Evolutionary conservation across 352 stramenopile species (phyloP).

Genomic region (Globisporangium solare): DNA sequence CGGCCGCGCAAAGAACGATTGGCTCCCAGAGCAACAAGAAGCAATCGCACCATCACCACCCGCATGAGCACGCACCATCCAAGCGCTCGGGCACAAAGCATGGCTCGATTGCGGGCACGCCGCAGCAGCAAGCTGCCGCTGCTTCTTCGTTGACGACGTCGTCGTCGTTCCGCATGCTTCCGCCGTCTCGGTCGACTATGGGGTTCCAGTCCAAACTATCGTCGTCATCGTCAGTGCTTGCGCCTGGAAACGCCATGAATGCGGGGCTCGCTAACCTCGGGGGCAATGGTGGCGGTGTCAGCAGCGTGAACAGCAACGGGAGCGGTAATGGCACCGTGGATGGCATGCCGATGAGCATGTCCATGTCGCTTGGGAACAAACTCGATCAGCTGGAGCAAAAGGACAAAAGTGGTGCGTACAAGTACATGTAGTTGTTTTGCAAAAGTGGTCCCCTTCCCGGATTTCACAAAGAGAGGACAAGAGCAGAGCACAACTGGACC

Average conservation of each 20-base stretch:
- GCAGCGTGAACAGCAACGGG: constrained; percentile 7
- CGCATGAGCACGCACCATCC: background rate
- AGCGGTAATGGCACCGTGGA: background rate
- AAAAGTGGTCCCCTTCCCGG: background rate
- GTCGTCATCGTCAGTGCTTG: constrained; percentile 18
- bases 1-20: constrained; percentile 11
- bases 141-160: constrained; percentile 1
- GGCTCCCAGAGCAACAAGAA: constrained; percentile 10
- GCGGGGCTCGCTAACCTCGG: constrained; percentile 10
- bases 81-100: constrained; percentile 12
- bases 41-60: constrained; percentile 9
- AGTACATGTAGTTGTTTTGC: constrained; percentile 17
- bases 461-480: no score
- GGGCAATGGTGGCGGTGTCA: constrained; percentile 12
- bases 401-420: constrained; percentile 36
- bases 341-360: constrained; percentile 14
- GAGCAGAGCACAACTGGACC: no score
- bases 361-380: constrained; percentile 55
- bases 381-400: constrained; percentile 68
- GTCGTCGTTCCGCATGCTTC: constrained; percentile 15
- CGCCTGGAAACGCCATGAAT: constrained; percentile 15
- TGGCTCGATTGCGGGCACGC: constrained; percentile 12
- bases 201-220: constrained; percentile 18
- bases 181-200: constrained; percentile 19
- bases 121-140: constrained; percentile 6